phyloP scores from a whole-genome alignment of 257 asterid species.

The Penstemon newberryi region DNA sequence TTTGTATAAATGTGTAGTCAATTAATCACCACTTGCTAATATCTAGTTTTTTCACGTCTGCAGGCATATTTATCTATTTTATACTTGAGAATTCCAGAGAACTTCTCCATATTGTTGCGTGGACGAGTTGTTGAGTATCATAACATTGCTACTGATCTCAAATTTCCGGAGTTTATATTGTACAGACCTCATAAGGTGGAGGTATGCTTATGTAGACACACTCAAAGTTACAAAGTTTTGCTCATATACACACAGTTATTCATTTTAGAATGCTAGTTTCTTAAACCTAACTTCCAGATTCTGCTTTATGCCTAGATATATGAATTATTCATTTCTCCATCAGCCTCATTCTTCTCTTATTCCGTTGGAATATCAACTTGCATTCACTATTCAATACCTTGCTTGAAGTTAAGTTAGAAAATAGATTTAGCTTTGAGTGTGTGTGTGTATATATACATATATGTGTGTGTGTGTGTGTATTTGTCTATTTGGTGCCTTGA shows the following conservation, averaged over 20 bases:
- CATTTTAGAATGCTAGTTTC: no score
- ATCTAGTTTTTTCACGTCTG: slow-evolving; percentile 28
- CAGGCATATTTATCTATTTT: slow-evolving; percentile 89
- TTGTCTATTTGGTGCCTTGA: slow-evolving; percentile 1
- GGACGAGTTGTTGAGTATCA: slow-evolving; percentile 69
- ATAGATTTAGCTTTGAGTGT: not conserved
- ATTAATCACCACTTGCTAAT: slow-evolving; percentile 26
- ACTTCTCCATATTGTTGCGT: slow-evolving; percentile 64
- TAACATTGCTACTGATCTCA: slow-evolving; percentile 74
- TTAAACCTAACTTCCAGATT: no score
- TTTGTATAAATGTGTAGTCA: slow-evolving; percentile 7
- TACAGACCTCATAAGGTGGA: slow-evolving; percentile 73
- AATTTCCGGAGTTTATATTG: slow-evolving; percentile 69
- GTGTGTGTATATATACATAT: not conserved
- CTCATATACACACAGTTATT: not conserved
- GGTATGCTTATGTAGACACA: slow-evolving; percentile 15
- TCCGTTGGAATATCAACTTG: no score
- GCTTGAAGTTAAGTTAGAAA: not conserved
- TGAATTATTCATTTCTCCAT: no score
- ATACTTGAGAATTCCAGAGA: slow-evolving; percentile 60
- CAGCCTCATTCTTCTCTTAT: no score
- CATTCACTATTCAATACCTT: not conserved
- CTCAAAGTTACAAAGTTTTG: slow-evolving; percentile 23
- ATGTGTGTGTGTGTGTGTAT: not conserved
- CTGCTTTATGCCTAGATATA: no score